Conservation (phyloP, 2,329 filamentous ascomycete genomes). For the Rhinocladiella mackenziei region DNA sequence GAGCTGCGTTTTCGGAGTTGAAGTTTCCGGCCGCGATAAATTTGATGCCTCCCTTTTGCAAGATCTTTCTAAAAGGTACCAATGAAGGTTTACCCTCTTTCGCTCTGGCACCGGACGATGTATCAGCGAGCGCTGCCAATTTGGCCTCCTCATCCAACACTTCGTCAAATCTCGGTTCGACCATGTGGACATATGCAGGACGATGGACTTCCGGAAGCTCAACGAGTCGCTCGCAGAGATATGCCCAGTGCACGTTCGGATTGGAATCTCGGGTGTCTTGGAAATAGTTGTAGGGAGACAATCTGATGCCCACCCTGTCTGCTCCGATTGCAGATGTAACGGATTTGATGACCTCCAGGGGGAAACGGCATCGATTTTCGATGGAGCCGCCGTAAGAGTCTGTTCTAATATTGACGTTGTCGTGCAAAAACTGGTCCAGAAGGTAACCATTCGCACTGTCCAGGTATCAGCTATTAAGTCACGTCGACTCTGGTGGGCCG, state of each 20-base stretch:
- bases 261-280: constrained; percentile 51
- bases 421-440: constrained; percentile 51
- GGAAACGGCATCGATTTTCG: constrained; percentile 54
- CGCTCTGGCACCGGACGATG: constrained; percentile 27
- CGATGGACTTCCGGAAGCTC: constrained; percentile 34
- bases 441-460: constrained; percentile 51
- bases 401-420: constrained; percentile 48
- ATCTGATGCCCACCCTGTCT: constrained; percentile 45
- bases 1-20: constrained; percentile 50
- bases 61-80: constrained; percentile 40
- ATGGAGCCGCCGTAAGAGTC: constrained; percentile 51
- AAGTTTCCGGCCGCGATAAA: constrained; percentile 51
- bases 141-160: constrained; percentile 34
- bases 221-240: constrained; percentile 43
- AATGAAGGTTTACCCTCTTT: constrained; percentile 33
- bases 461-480: constrained; percentile 24
- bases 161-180: constrained; percentile 52
- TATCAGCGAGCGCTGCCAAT: constrained; percentile 36
- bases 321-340: constrained; percentile 45
- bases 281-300: constrained; percentile 48
- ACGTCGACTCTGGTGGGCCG: background rate
- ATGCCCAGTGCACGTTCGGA: constrained; percentile 45
- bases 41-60: constrained; percentile 39
- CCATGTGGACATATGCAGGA: constrained; percentile 59
- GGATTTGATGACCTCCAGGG: constrained; percentile 51